These are phyloP conservation scores for Colletotrichum karsti DNA, from an alignment of 2,329 filamentous ascomycete genomes.

Conservation along the genomic window DNA sequence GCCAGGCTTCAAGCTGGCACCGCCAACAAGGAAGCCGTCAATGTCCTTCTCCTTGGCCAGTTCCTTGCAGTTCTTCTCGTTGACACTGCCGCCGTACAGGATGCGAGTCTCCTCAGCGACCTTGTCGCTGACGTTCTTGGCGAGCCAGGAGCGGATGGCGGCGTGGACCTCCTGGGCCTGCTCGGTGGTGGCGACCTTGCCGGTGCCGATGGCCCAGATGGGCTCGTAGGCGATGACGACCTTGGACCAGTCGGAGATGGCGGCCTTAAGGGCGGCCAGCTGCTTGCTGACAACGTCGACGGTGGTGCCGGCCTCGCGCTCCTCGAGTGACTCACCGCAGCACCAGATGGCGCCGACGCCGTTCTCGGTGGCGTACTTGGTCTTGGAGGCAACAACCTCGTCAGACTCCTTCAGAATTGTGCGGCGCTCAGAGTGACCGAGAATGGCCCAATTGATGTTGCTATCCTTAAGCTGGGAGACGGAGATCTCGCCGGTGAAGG, in stretches of 20 bases:
- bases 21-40: conserved; percentile 97
- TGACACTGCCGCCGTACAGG: conserved; percentile 96
- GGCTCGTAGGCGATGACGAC: conserved; percentile 98
- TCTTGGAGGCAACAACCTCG: conserved; percentile 89
- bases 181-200: conserved; percentile 88
- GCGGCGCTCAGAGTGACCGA: conserved; percentile 95
- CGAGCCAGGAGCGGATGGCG: conserved; percentile 90
- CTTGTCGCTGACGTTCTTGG: conserved; percentile 76
- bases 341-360: conserved; percentile 94
- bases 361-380: conserved; percentile 88
- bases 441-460: conserved; percentile 87
- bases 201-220: conserved; percentile 95
- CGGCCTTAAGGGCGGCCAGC: conserved; percentile 81
- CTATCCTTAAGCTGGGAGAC: conserved; percentile 90
- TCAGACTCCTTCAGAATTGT: conserved; percentile 89
- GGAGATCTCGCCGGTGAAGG: conserved; percentile 96
- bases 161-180: conserved; percentile 95
- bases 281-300: conserved; percentile 87
- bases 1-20: conserved; percentile 95
- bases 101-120: conserved; percentile 89
- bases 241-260: conserved; percentile 88
- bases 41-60: conserved; percentile 93
- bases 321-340: conserved; percentile 94
- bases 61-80: conserved; percentile 97
- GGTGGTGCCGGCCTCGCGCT: conserved; percentile 87